phyloP scores from a whole-genome alignment of 371 early-diverging fungal genomes.

The Mortierella sp. region DNA sequence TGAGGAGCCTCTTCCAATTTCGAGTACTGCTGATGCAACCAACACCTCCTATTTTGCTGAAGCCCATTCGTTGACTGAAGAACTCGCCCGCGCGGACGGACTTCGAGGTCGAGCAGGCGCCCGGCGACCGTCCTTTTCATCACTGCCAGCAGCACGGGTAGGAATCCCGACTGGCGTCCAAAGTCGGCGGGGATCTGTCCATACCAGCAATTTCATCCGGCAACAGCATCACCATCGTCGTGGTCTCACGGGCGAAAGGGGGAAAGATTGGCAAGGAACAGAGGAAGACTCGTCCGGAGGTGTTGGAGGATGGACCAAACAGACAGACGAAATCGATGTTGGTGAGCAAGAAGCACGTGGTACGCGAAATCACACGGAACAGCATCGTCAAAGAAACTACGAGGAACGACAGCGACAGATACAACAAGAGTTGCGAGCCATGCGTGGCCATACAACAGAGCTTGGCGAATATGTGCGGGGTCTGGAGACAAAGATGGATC shows the following conservation, averaged over 20 bases:
- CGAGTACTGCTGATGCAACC: neutral
- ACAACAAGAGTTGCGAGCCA: constrained; percentile 6
- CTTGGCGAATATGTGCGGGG: constrained; percentile 12
- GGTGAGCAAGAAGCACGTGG: too few relatives aligned
- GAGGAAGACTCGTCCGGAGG: constrained; percentile 4
- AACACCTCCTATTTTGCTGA: neutral
- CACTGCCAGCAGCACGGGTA: neutral
- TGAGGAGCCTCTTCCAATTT: neutral
- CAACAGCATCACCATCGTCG: constrained; percentile 7
- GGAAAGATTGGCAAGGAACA: constrained; percentile 10
- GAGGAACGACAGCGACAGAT: constrained; percentile 9
- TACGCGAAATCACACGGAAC: too few relatives aligned
- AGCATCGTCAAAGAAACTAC: neutral
- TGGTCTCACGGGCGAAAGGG: constrained; percentile 8
- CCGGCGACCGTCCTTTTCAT: neutral
- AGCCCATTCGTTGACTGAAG: neutral
- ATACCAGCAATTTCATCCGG: constrained; percentile 5
- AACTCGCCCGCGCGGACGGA: constrained; percentile 1
- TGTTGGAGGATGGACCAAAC: neutral
- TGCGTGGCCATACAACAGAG: constrained; percentile 8
- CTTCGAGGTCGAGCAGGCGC: neutral
- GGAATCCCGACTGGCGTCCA: neutral
- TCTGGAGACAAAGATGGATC: constrained; percentile 15
- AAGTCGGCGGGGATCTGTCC: neutral
- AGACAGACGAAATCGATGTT: neutral